A percentile compares a stretch with the other conserved stretches of the same genome.
Conservation (phyloP, 306 rosid genomes). For the Pterocarpus macrocarpus region DNA sequence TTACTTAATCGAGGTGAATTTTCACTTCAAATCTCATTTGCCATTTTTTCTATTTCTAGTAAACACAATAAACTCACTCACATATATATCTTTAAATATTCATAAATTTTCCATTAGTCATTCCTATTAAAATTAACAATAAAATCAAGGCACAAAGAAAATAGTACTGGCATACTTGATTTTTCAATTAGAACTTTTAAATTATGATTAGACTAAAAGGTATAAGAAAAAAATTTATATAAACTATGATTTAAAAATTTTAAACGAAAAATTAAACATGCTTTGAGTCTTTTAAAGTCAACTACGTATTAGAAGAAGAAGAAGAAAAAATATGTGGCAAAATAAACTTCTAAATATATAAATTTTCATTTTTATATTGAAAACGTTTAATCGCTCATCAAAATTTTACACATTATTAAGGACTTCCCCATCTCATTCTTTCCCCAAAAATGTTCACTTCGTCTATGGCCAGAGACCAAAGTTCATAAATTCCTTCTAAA, state of each 20-base stretch:
- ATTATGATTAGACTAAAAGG: too few relatives aligned
- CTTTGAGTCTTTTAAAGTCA: background rate
- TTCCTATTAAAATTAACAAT: background rate
- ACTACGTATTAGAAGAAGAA: background rate
- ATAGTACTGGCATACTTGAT: too few relatives aligned
- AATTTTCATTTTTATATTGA: too few relatives aligned
- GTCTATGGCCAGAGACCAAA: background rate
- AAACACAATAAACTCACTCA: too few relatives aligned
- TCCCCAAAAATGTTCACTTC: background rate
- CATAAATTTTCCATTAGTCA: background rate
- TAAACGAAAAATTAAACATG: too few relatives aligned
- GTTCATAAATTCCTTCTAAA: background rate
- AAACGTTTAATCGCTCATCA: background rate
- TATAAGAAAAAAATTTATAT: too few relatives aligned
- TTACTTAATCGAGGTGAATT: background rate
- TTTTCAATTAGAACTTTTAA: too few relatives aligned
- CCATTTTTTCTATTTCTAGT: too few relatives aligned
- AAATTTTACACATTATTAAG: background rate
- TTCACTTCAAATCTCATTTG: background rate
- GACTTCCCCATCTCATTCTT: background rate
- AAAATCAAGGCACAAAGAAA: background rate
- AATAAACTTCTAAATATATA: background rate
- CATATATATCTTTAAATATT: background rate
- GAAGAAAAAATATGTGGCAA: background rate
- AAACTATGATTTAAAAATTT: too few relatives aligned